These are phyloP conservation scores for Trichophyton schoenleinii DNA, from an alignment of 2,329 filamentous ascomycete species.

Conservation along the genomic window DNA sequence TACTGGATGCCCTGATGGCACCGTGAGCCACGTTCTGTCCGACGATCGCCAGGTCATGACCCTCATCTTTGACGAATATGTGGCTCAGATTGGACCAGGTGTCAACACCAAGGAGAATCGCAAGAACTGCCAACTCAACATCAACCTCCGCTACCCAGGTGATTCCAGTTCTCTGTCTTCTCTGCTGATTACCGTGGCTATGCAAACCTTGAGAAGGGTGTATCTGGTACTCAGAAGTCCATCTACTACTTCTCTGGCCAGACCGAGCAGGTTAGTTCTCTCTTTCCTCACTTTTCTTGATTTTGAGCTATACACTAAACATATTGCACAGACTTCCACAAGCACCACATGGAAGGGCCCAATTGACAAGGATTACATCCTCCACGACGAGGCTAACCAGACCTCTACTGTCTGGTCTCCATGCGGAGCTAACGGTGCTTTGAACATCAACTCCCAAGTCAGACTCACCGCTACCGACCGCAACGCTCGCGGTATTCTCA, in stretches of 20 bases:
- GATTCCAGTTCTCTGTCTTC: constrained; percentile 43
- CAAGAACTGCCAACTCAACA: constrained; percentile 44
- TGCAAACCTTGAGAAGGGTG: constrained; percentile 34
- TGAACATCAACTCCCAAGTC: constrained; percentile 45
- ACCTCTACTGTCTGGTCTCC: constrained; percentile 41
- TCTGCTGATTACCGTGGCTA: constrained; percentile 43
- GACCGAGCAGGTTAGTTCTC: constrained; percentile 26
- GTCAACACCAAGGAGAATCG: constrained; percentile 34
- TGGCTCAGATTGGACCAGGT: constrained; percentile 38
- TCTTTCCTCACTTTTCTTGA: not conserved
- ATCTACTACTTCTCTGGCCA: constrained; percentile 44
- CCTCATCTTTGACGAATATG: constrained; percentile 41
- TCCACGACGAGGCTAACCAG: constrained; percentile 35
- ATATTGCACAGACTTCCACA: constrained; percentile 21
- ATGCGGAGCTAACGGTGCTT: constrained; percentile 37
- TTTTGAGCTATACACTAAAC: not conserved
- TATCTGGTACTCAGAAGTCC: constrained; percentile 39
- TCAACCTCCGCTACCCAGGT: constrained; percentile 39
- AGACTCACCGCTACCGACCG: constrained; percentile 26
- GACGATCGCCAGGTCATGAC: constrained; percentile 34
- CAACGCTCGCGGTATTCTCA: constrained; percentile 30
- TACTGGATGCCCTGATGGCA: constrained; percentile 36
- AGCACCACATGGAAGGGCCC: constrained; percentile 34
- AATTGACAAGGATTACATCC: constrained; percentile 32
- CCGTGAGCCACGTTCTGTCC: constrained; percentile 33